phyloP scores from a whole-genome alignment of 2,329 filamentous ascomycete genomes.

The Teratosphaeria epicoccoides region DNA sequence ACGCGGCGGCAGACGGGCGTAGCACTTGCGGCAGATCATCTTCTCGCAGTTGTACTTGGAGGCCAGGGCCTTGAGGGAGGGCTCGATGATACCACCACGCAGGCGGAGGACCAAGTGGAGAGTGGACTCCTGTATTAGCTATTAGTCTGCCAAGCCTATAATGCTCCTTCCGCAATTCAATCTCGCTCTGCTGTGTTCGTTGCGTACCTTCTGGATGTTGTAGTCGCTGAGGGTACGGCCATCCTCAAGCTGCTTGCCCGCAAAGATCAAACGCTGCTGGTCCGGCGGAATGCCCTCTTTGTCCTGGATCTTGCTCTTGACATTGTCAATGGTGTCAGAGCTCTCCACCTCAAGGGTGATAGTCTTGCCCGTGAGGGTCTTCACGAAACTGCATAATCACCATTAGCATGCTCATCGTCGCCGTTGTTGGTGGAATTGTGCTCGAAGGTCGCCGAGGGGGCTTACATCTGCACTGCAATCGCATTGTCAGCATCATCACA shows the following conservation, averaged over 20 bases:
- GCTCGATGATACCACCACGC: conserved; percentile 98
- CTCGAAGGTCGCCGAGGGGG: conserved; percentile 5
- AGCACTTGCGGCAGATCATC: conserved; percentile 99
- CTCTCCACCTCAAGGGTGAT: conserved; percentile 99
- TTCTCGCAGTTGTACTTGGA: conserved; percentile 99
- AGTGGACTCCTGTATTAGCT: conserved; percentile 67
- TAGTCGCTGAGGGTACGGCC: conserved; percentile 93
- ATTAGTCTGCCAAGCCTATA: neutral
- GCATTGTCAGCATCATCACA: conserved; percentile 14
- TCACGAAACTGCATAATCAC: conserved; percentile 71
- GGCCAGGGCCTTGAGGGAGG: conserved; percentile 93
- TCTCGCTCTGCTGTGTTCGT: neutral
- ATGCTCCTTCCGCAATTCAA: neutral
- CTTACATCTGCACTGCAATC: conserved; percentile 25
- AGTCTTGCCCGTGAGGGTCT: conserved; percentile 99
- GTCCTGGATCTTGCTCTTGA: conserved; percentile 99
- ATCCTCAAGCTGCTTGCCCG: conserved; percentile 98
- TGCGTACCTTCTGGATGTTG: conserved; percentile 94
- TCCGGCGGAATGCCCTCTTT: conserved; percentile 98
- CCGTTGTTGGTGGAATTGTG: conserved; percentile 5
- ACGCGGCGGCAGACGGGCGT: conserved; percentile 90
- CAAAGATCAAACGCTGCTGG: conserved; percentile 98
- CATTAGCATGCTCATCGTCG: conserved; percentile 10
- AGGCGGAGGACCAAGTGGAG: conserved; percentile 98
- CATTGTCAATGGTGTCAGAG: conserved; percentile 98